A percentile compares a stretch with the other conserved stretches of the same genome.
phyloP scores from a whole-genome alignment of 169 alveolate species.

The Plasmodium knowlesi region DNA sequence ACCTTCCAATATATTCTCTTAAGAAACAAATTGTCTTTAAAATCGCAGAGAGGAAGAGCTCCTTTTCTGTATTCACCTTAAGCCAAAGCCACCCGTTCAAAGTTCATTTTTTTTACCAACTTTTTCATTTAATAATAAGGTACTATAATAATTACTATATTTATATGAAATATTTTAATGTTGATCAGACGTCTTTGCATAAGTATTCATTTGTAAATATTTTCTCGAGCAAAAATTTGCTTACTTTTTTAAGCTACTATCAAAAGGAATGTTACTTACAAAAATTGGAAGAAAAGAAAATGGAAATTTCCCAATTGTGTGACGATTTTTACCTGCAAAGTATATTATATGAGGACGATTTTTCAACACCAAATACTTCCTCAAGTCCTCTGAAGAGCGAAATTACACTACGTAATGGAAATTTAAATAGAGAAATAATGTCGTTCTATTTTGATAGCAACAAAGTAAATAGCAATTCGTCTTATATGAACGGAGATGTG shows the following conservation, averaged over 20 bases:
- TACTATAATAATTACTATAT: slow-evolving; percentile 32
- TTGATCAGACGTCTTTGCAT: not conserved
- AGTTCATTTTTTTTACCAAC: slow-evolving; percentile 29
- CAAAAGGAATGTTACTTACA: slow-evolving; percentile 25
- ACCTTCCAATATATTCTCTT: slow-evolving; percentile 48
- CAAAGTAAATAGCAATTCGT: slow-evolving; percentile 5
- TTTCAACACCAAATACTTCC: not conserved
- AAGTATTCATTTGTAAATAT: slow-evolving; percentile 7
- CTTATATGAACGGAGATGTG: not conserved
- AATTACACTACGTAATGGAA: not conserved
- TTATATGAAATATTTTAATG: slow-evolving; percentile 35
- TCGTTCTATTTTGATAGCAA: not conserved
- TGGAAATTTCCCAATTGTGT: not conserved
- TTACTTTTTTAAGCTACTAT: slow-evolving; percentile 38
- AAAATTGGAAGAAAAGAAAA: not conserved
- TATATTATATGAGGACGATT: not conserved
- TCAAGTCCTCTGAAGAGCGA: not conserved
- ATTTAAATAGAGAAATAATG: not conserved
- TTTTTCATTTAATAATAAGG: slow-evolving; percentile 51
- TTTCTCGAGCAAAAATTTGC: slow-evolving; percentile 20
- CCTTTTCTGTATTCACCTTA: slow-evolving; percentile 30
- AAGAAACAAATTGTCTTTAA: slow-evolving; percentile 54
- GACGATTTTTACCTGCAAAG: not conserved
- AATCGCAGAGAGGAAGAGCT: not conserved
- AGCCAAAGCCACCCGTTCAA: slow-evolving; percentile 24